These are phyloP conservation scores for Aspergillus viridinutans DNA, from an alignment of 2,329 filamentous ascomycete genomes.

Conservation along the genomic window DNA sequence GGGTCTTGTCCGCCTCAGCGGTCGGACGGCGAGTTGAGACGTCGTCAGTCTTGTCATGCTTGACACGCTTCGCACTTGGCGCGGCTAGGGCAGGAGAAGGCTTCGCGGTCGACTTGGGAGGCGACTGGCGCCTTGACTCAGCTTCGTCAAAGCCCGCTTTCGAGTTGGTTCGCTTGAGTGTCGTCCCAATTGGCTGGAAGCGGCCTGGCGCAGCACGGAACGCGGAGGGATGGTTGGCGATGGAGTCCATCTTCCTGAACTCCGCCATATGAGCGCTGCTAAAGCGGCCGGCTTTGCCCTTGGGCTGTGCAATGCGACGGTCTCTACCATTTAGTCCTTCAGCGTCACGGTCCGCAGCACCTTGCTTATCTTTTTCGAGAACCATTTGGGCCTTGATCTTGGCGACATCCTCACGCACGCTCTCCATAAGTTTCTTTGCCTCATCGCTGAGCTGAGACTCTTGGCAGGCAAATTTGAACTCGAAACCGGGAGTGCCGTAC, in stretches of 20 bases:
- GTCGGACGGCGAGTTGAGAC: slow-evolving; percentile 55
- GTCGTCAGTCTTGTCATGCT: slow-evolving; percentile 65
- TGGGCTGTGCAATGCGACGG: slow-evolving; percentile 75
- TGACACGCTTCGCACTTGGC: slow-evolving; percentile 64
- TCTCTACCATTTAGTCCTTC: slow-evolving; percentile 40
- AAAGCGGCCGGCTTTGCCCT: slow-evolving; percentile 72
- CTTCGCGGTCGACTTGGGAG: slow-evolving; percentile 29
- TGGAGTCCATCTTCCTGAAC: slow-evolving; percentile 98
- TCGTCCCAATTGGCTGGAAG: slow-evolving; percentile 37
- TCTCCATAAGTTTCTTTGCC: slow-evolving; percentile 57
- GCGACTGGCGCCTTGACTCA: slow-evolving; percentile 40
- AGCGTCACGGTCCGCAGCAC: slow-evolving; percentile 42
- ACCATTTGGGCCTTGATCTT: slow-evolving; percentile 66
- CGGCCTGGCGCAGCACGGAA: slow-evolving; percentile 52
- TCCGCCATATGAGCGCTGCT: slow-evolving; percentile 81
- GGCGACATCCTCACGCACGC: slow-evolving; percentile 67
- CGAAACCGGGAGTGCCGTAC: slow-evolving; percentile 43
- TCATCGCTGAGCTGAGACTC: slow-evolving; percentile 45
- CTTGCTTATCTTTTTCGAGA: slow-evolving; percentile 57
- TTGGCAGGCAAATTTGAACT: slow-evolving; percentile 44
- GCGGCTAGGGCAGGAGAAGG: slow-evolving; percentile 27
- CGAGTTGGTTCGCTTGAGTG: slow-evolving; percentile 51
- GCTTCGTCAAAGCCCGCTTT: slow-evolving; percentile 64
- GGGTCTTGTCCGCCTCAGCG: slow-evolving; percentile 17
- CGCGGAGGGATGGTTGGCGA: slow-evolving; percentile 76